These are phyloP conservation scores for Trypanosoma boissoni DNA, from an alignment of 208 protist species.

Conservation along the genomic window DNA sequence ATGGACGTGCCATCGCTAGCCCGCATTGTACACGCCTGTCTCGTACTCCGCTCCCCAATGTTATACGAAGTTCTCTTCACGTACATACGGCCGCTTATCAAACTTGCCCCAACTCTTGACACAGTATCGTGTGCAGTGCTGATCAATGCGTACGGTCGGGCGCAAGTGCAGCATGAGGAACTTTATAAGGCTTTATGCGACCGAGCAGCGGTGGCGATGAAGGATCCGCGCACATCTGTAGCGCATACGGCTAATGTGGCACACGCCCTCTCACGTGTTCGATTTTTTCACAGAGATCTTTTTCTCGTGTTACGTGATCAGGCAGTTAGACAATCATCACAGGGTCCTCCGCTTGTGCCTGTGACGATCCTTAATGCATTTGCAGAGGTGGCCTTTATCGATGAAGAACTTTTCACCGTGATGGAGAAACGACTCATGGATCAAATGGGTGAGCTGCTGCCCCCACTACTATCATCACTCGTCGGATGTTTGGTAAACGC, in stretches of 20 bases:
- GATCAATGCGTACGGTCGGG: constrained; percentile 88
- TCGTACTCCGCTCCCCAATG: constrained; percentile 64
- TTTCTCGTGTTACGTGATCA: constrained; percentile 75
- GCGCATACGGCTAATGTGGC: constrained; percentile 85
- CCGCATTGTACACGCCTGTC: constrained; percentile 77
- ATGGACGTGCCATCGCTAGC: constrained; percentile 69
- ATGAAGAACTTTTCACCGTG: constrained; percentile 65
- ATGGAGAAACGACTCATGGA: constrained; percentile 70
- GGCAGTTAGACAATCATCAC: constrained; percentile 41
- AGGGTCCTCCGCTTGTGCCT: constrained; percentile 55
- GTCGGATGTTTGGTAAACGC: constrained; percentile 57
- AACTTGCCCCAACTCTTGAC: constrained; percentile 41
- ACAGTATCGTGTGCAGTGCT: constrained; percentile 76
- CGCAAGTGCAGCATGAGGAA: constrained; percentile 66
- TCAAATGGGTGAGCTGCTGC: constrained; percentile 44
- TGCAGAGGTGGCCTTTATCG: constrained; percentile 65
- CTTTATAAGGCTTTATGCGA: constrained; percentile 78
- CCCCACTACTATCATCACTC: constrained; percentile 72
- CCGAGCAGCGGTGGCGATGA: constrained; percentile 43
- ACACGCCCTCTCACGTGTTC: constrained; percentile 77
- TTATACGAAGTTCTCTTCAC: constrained; percentile 83
- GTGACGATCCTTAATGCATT: constrained; percentile 85
- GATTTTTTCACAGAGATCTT: constrained; percentile 59
- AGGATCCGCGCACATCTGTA: constrained; percentile 62
- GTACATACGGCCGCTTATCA: constrained; percentile 60